These are phyloP conservation scores for Metrosideros polymorpha DNA, from an alignment of 441 rosid species.

Conservation along the genomic window DNA sequence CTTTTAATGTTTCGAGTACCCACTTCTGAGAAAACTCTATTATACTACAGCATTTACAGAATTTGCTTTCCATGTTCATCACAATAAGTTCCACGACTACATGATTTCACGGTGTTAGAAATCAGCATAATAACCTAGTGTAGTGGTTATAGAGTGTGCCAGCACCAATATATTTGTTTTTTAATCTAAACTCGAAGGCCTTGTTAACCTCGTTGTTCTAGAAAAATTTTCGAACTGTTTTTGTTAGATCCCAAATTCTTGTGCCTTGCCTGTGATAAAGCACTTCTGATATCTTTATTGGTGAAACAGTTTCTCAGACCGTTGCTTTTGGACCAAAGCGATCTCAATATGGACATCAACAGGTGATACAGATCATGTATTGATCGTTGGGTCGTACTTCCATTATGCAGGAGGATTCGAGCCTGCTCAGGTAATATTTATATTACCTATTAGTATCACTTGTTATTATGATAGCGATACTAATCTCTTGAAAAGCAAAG, in stretches of 20 bases:
- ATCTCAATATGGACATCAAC: slow-evolving; percentile 90
- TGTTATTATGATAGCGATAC: neutral
- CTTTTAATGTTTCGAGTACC: neutral
- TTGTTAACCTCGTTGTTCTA: neutral
- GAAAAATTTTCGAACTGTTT: neutral
- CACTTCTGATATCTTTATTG: neutral
- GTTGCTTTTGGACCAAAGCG: slow-evolving; percentile 91
- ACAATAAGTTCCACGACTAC: neutral
- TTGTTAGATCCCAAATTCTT: neutral
- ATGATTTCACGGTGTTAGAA: neutral
- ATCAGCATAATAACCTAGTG: neutral
- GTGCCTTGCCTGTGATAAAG: neutral
- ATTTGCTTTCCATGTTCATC: neutral
- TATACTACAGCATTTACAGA: neutral
- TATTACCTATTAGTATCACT: neutral
- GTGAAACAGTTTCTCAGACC: slow-evolving; percentile 66
- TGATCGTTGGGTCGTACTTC: slow-evolving; percentile 90
- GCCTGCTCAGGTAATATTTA: slow-evolving; percentile 60
- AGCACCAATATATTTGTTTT: neutral
- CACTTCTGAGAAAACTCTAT: fast-evolving
- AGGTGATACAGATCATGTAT: slow-evolving; percentile 67
- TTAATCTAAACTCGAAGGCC: neutral
- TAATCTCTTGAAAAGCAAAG: neutral
- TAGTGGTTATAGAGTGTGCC: neutral
- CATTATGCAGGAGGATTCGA: slow-evolving; percentile 90